Base-by-base conservation (phyloP, 768 basidiomycete species). In the Roridomyces roridus region DNA sequence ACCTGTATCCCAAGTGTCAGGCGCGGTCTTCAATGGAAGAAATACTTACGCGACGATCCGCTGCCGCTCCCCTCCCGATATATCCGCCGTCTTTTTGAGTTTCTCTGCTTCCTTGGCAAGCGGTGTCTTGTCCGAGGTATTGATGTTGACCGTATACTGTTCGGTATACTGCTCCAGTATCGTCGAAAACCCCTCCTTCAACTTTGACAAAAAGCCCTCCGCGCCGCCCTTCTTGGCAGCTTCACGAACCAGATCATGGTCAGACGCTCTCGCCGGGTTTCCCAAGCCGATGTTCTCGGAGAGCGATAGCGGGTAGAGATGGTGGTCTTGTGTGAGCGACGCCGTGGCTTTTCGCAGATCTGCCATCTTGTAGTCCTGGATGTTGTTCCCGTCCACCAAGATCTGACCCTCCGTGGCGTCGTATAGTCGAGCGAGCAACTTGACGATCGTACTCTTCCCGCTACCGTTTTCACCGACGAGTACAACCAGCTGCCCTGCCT, bases 381-480 rank as follows among this genome's bases (percentile, higher is more conserved):
- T 74, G 0, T 76, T 72, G 3, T 66, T 34, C 7, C 74, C 77
- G 48, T 86, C 79, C 29, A 85, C 69, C 15, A 78, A 63, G 6
- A 86, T 42, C 7, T 73, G 62, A 0, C 83, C 85, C 0, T 70
- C 67, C 0, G 73, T 72, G 0, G 78, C 74, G 45, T 82, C 78
- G 62, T 81, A 84, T 4, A 85, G 63, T 1, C 82, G 70, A 0
- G 81, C 72, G 5, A 87, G 67, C 12, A 86, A 68, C 41, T 82
- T 82, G 17, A 85, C 68, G 18, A 85, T 57, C 0, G 83, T 82
- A 4, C 80, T 79, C 58, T 85, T 85, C 1, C 83, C 84, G 48
- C 78, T 78, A 6, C 85, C 84, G 58, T 86, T 87, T 2, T 70
- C 70, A 24, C 85, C 84, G 7, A 87, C 85, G n/a, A 87, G 71